These are phyloP conservation scores for Sordariomycetes sp. DNA, from an alignment of 2,329 filamentous ascomycete genomes.

Conservation along the genomic window DNA sequence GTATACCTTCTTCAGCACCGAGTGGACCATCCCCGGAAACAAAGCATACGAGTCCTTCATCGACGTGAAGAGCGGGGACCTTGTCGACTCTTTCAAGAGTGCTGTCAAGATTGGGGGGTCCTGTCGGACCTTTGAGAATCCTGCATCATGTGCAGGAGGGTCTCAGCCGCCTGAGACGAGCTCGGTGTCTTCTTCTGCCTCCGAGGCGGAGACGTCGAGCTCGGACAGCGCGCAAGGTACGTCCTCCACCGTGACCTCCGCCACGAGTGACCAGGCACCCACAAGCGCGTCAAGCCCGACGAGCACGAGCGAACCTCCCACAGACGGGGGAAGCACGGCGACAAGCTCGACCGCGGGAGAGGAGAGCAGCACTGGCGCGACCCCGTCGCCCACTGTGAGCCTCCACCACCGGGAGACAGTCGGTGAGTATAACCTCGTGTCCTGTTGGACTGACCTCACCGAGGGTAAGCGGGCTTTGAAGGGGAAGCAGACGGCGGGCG, in stretches of 20 bases:
- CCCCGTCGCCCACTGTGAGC: not conserved
- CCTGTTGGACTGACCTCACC: slow-evolving; percentile 38
- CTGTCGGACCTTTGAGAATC: slow-evolving; percentile 30
- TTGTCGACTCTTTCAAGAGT: slow-evolving; percentile 39
- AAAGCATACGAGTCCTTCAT: slow-evolving; percentile 33
- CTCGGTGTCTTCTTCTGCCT: not conserved
- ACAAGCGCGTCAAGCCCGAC: not conserved
- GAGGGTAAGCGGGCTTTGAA: slow-evolving; percentile 31
- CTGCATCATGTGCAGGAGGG: slow-evolving; percentile 14
- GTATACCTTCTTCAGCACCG: slow-evolving; percentile 38
- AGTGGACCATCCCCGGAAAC: slow-evolving; percentile 32
- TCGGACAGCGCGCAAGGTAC: not conserved
- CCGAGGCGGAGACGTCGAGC: not conserved
- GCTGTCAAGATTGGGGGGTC: slow-evolving; percentile 32
- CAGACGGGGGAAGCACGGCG: too few species aligned
- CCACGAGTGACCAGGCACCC: not conserved
- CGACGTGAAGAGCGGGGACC: slow-evolving; percentile 31
- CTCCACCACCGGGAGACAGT: slow-evolving; percentile 25
- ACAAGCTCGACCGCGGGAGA: too few species aligned
- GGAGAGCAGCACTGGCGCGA: not conserved
- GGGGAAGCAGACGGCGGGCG: slow-evolving; percentile 29
- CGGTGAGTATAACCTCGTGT: slow-evolving; percentile 33
- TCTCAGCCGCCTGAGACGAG: slow-evolving; percentile 1
- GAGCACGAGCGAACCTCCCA: too few species aligned
- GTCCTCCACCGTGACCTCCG: too few species aligned